Percentiles rank a stretch among this genome's conserved stretches.
Conservation (phyloP, 2,329 filamentous ascomycete species). For the Verticillium albo-atrum region DNA sequence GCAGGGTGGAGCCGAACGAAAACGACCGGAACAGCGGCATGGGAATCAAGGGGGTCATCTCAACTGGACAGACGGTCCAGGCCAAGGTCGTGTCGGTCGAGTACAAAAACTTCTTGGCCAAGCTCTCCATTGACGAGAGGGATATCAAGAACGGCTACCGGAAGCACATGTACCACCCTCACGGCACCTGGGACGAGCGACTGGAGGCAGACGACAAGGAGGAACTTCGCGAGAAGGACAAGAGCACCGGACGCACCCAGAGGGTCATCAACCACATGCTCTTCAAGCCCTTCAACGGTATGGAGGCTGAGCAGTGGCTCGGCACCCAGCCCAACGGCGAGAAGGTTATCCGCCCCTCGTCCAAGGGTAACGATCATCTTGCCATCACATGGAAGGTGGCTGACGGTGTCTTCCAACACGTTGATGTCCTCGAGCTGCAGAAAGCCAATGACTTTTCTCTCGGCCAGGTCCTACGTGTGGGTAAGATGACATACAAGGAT, state of each 20-base stretch:
- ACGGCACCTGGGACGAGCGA: constrained; percentile 80
- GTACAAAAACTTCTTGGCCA: constrained; percentile 77
- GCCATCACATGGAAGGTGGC: constrained; percentile 98
- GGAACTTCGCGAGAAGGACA: constrained; percentile 79
- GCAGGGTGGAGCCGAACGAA: constrained; percentile 69
- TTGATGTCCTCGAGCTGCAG: constrained; percentile 93
- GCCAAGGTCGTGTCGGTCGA: constrained; percentile 87
- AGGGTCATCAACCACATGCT: constrained; percentile 97
- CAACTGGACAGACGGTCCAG: constrained; percentile 76
- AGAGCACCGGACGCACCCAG: constrained; percentile 77
- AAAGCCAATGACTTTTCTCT: constrained; percentile 97
- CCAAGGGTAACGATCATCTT: constrained; percentile 91
- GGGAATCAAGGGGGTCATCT: constrained; percentile 69
- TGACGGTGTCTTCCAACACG: constrained; percentile 93
- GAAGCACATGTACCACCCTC: constrained; percentile 64
- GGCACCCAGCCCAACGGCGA: constrained; percentile 83
- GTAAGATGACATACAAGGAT: constrained; percentile 91
- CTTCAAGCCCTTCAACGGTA: constrained; percentile 88
- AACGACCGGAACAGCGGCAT: constrained; percentile 35
- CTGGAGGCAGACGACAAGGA: constrained; percentile 81
- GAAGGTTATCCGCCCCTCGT: constrained; percentile 91
- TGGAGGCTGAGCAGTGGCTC: constrained; percentile 89
- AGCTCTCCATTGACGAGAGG: constrained; percentile 80
- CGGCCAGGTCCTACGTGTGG: constrained; percentile 79
- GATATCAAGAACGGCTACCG: constrained; percentile 69